phyloP scores from a whole-genome alignment of 1,284 basidiomycete species.

The Cryptococcus sp. region DNA sequence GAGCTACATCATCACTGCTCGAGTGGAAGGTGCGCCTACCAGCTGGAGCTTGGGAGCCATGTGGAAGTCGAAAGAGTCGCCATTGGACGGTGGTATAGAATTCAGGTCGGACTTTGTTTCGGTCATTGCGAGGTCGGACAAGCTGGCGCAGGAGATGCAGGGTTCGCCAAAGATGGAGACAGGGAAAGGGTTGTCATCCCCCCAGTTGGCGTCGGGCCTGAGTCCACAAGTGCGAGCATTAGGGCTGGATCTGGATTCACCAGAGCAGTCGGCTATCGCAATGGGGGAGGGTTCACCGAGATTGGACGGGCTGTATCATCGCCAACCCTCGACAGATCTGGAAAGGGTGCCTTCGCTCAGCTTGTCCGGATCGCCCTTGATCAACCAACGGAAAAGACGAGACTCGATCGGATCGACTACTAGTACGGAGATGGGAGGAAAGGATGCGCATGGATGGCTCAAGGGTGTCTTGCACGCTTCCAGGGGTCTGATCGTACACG shows the following conservation, averaged over 20 bases:
- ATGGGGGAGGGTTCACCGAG: conserved; percentile 15
- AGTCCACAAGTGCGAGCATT: not conserved
- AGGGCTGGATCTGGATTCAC: not conserved
- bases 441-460: conserved; percentile 35
- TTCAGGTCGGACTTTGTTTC: conserved; percentile 29
- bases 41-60: conserved; percentile 7
- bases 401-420: not conserved
- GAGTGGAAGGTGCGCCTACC: conserved; percentile 16
- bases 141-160: conserved; percentile 15
- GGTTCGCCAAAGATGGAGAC: not conserved
- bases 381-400: not conserved
- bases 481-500: conserved; percentile 35
- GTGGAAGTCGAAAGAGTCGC: conserved; percentile 4
- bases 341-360: not conserved
- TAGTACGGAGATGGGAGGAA: not conserved
- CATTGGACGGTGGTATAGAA: conserved; percentile 14
- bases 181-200: not conserved
- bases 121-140: conserved; percentile 35
- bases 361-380: not conserved
- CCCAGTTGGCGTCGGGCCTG: not conserved
- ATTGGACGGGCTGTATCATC: conserved; percentile 19
- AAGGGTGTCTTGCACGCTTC: conserved; percentile 36
- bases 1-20: conserved; percentile 33
- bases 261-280: conserved; percentile 13
- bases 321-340: conserved; percentile 14